Evolutionary conservation across 768 basidiomycete genomes (phyloP), one percentile per base, ranked within the genome.

Genomic region (Suillus subalutaceus): DNA sequence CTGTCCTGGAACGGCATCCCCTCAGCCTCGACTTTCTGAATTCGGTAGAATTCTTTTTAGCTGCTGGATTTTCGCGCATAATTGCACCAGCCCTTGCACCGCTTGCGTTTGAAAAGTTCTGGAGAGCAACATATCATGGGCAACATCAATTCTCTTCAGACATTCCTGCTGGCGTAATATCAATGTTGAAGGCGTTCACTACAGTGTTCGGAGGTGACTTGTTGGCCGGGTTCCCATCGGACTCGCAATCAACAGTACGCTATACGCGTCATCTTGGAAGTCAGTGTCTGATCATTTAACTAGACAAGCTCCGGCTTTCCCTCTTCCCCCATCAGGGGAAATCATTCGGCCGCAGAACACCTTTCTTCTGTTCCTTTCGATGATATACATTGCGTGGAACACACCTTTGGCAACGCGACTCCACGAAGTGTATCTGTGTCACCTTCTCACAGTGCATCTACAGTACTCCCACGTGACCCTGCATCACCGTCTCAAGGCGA

Each of bases 121-220:
- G 89, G 89, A 79, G 79, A n/a, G 74, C 75, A 46, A 85, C 85
- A 4, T 89, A 86, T 70, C 82, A 85, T 41, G 75, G 75, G n/a
- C 77, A 71, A 43, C 73, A 73, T 35, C 76, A 82, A 40, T 79
- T 83, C 37, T 73, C 71, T 59, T 48, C 68, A 0, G 65, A 71
- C 20, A 83, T 85, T 65, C 86, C 88, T 0, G 70, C 74, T 7
- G 77, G 74, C 23, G 76, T 88, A 67, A 81, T 79, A 60, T 76
- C 75, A 13, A 83, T 81, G 52, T 73, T 90, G 46, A 76, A 77
- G 64, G 83, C 81, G 32, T 83, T 83, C 67, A 77, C 78, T 59
- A 82, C 83, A 59, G 80, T 81, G 16, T 85, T 78, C 57, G 85
- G 82, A 15, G 82, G 82, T 48, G 85, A 84, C 62, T 75, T 86